phyloP scores from a whole-genome alignment of 306 rosid species.

The Medicago ruthenica region DNA sequence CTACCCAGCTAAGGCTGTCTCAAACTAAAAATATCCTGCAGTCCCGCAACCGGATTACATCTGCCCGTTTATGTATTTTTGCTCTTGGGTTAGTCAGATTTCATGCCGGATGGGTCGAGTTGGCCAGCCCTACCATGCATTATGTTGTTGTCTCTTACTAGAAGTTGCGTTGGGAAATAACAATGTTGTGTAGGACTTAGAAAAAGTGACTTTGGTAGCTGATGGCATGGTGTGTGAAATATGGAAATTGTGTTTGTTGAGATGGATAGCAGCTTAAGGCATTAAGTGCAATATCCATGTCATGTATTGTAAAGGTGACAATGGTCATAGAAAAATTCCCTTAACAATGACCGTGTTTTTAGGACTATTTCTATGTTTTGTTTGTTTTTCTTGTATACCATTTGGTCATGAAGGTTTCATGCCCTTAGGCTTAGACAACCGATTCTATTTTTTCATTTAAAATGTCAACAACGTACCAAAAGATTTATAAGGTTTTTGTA shows the following conservation, averaged over 20 bases:
- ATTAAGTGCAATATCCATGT: slow-evolving; percentile 2
- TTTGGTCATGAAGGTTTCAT: slow-evolving; percentile 7
- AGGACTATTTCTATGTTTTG: background rate
- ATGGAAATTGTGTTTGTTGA: slow-evolving; percentile 26
- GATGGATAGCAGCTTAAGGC: background rate
- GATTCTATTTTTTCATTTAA: slow-evolving; percentile 7
- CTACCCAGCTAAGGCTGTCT: background rate
- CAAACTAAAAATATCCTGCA: background rate
- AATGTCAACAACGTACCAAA: background rate
- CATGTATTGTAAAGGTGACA: background rate
- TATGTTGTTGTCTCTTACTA: background rate
- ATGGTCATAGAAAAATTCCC: background rate
- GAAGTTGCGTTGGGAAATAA: background rate
- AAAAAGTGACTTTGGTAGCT: too few relatives aligned
- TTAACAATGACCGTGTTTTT: background rate
- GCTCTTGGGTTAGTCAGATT: background rate
- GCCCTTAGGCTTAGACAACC: slow-evolving; percentile 16
- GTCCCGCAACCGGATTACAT: background rate
- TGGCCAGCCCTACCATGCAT: background rate
- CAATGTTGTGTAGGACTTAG: background rate
- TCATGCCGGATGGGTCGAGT: background rate
- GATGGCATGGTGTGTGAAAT: background rate
- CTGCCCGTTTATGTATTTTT: background rate
- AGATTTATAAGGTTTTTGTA: slow-evolving; percentile 5
- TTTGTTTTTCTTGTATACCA: slow-evolving; percentile 18